Base-by-base conservation (phyloP, 2,329 filamentous ascomycete species). In the Tolypocladium pustulatum region DNA sequence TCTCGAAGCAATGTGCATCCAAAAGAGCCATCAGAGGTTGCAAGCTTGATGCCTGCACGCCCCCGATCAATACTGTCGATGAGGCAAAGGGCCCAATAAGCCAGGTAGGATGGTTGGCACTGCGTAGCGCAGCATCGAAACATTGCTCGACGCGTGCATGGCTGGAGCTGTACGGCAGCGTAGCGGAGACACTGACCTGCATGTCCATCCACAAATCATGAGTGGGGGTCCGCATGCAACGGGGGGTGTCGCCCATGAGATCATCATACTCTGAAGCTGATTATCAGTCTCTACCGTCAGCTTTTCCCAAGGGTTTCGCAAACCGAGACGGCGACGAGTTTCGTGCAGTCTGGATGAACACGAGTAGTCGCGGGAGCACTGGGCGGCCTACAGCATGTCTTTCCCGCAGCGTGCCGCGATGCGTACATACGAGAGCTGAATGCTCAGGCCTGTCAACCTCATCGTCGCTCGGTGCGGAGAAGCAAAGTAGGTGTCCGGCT, bases 221-320 rank as follows among this genome's bases (percentile, higher is more conserved):
- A 30, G 57, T 54, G 52, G 54, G 37, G 38, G 57, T 20, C 30
- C 49, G 40, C 55, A 56, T 54, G 38, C 58, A 4, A 20, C 32
- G 25, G 6, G 34, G 34, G 51, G 34, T 37, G 56, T 46, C 41
- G 59, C 56, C 59, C 62, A 69, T 71, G 69, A 71, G 70, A 71
- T 71, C 69, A 71, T 70, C 60, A 38, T 63, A 46, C 22, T 30
- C 43, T 38, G 55, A 43, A 51, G 41, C 27, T 30, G 41, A 41
- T 41, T n/a, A 41, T 20, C 38, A n/a, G 38, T 13, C 17, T 41
- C 37, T 22, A 17, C 22, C 46, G 34, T 40, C 46, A 51, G 12
- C 9, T 43, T 2, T 10, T 5, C 22, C n/a, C 25, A 20, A 6
- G 8, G 46, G 4, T 22, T 20, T 32, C 20, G 9, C 20, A 13